A percentile compares a stretch with the other conserved stretches of the same genome.
These are phyloP conservation scores for Rosellinia necatrix DNA, from an alignment of 2,329 filamentous ascomycete genomes.

Conservation along the genomic window DNA sequence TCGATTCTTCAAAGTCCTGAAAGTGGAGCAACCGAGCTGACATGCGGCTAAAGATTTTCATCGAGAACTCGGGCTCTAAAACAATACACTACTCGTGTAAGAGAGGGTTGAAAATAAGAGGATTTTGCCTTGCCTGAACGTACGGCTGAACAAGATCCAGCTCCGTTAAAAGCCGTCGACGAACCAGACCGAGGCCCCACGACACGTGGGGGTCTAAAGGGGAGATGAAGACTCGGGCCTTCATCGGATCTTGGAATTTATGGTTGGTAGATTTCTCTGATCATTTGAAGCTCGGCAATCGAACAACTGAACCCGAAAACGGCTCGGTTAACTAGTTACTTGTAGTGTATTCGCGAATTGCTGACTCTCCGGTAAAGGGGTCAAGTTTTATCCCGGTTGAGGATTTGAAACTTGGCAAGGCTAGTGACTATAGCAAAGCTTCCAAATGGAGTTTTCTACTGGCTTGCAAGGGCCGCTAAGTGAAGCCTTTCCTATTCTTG, in stretches of 20 bases:
- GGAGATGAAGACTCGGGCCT: not conserved
- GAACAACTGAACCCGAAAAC: too few relatives aligned
- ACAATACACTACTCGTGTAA: not conserved
- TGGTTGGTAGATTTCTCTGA: not conserved
- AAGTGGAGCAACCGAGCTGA: constrained; percentile 13
- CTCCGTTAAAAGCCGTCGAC: not conserved
- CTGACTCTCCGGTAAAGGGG: too few relatives aligned
- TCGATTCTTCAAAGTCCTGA: not conserved
- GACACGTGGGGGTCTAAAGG: constrained; percentile 21
- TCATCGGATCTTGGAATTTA: not conserved
- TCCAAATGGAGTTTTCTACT: not conserved
- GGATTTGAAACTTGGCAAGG: not conserved
- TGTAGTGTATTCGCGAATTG: too few relatives aligned
- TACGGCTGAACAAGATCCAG: constrained; percentile 6
- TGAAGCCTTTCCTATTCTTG: constrained; percentile 22
- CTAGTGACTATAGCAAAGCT: not conserved
- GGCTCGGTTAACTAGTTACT: too few relatives aligned
- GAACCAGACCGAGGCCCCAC: constrained; percentile 9
- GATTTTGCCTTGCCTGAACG: constrained; percentile 16
- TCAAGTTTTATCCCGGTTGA: too few relatives aligned
- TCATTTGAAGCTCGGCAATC: not conserved
- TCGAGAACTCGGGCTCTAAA: not conserved
- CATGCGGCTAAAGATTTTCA: constrained; percentile 6
- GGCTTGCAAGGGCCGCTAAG: not conserved
- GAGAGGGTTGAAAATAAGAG: not conserved